Evolutionary conservation across 495 filamentous ascomycete species (phyloP), one percentile per base, ranked within the genome.

Genomic region (Xeromyces bisporus): DNA sequence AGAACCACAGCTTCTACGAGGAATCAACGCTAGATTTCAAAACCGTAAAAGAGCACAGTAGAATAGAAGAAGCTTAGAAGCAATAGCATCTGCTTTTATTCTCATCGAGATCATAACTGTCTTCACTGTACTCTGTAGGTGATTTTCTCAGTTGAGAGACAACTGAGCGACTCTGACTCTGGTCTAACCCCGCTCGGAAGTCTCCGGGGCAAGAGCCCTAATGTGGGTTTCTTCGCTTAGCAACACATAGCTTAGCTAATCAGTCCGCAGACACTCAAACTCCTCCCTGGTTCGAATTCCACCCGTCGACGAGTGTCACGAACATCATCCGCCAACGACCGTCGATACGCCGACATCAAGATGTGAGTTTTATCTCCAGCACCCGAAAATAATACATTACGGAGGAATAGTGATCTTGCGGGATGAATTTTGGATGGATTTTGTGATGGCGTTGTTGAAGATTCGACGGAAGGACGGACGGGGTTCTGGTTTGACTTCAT

Each of bases 331-430:
- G 55, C 57, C 56, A 62, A 59, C 55, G 59, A 63, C 60, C 57
- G 58, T 63, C 58, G 55, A 60, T 55, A 63, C 57, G 56, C 60
- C 57, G 60, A 60, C 59, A 53, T 62, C 60, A 62, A 64, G 60
- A 64, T 64, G 60, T 64, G 58, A 64, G 60, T 64, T 34, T 39
- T 39, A 52, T 48, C 49, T 50, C 44, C 48, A 43, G 31, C 36
- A 32, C 15, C 29, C 44, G 28, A 36, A 39, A 28, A 16, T 30
- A 13, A 28, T 24, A 10, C 31, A 36, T 6, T 13, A 26, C 28
- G 28, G 35, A 32, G 31, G 41, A 34, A 33, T 44, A 29, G 18
- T 36, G 34, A n/a, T n/a, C 20, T 21, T 21, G 20, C 9, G 20
- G 4, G 20, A 21, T 21, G 9, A 21, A 21, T 21, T 21, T 21